Evolutionary conservation across 176 grass and related monocot species (phyloP), one percentile per base, ranked within the genome.

Genomic region (Cocos nucifera): DNA sequence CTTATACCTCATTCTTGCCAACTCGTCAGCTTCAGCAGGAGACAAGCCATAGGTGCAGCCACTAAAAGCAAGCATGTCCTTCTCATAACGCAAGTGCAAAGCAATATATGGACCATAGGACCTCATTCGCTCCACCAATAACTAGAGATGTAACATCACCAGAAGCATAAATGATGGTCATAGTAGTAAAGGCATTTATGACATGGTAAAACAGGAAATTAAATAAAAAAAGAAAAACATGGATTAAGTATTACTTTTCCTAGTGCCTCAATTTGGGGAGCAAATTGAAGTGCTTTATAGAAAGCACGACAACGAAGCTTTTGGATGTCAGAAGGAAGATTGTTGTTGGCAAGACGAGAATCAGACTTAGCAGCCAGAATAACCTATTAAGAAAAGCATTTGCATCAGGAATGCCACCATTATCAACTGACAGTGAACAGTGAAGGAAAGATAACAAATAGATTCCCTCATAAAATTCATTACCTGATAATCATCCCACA

Each of bases 51-150:
- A 80, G 14, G 93, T 98, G 67, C 93, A 98, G 15, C 93, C 93
- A 44, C 93, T 98, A 65, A 98, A 98, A 83, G 93, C 93, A 77
- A 98, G 84, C 87, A 98, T 89, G 78, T 98, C 93, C 64, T 98
- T 98, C 70, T 98, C 93, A 67, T 98, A 98, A n/a, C 87, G 93
- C 70, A 98, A 80, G 78, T 98, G 93, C 53, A 98, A 84, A 75
- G 93, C 93, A 59, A 98, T 76, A 63, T 88, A 98, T 35, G 84
- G 82, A 28, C 87, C 93, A 81, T 87, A 83, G 32, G 87, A 83
- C 58, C 76, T 92, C 93, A 98, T 98, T 79, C 93, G 80, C 73
- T 92, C 82, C 39, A 92, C 93, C 73, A 98, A 77, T 71, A 78
- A 84, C 93, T 98, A 82, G n/a, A 80, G 35, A 44, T 44, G 12